phyloP scores from a whole-genome alignment of 768 basidiomycete genomes.

The Collybiopsis luxurians region DNA sequence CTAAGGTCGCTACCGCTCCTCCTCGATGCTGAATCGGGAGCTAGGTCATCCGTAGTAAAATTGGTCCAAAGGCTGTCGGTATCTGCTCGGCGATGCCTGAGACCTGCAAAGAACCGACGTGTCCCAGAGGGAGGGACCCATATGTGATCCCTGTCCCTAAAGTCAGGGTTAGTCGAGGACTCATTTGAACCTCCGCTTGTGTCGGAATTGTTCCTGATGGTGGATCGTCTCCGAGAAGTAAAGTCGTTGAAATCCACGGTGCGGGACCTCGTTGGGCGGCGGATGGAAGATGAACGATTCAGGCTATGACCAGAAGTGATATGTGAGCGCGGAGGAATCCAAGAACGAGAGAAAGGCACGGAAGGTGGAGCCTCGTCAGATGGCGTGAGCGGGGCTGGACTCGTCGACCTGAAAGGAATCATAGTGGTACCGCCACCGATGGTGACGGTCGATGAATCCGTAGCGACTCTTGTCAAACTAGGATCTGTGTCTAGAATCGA shows the following conservation, averaged over 20 bases:
- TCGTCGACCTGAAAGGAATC: neutral
- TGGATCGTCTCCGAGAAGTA: constrained; percentile 59
- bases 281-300: constrained; percentile 58
- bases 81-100: constrained; percentile 40
- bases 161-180: neutral
- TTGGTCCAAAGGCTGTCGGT: constrained; percentile 23
- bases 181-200: constrained; percentile 26
- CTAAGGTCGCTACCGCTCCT: no score
- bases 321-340: constrained; percentile 9
- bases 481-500: constrained; percentile 37
- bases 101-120: constrained; percentile 54
- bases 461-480: constrained; percentile 28
- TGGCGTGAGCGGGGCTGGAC: neutral
- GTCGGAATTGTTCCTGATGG: constrained; percentile 33
- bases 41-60: constrained; percentile 14
- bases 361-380: neutral
- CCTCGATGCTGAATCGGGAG: neutral
- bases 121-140: constrained; percentile 23
- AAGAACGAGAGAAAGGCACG: neutral
- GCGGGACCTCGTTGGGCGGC: constrained; percentile 52
- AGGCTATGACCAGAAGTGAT: constrained; percentile 28
- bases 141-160: constrained; percentile 1
- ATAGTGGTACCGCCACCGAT: neutral
- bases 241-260: constrained; percentile 73
- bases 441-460: constrained; percentile 46